These are phyloP conservation scores for Primulina eburnea DNA, from an alignment of 257 asterid species.

Conservation along the genomic window DNA sequence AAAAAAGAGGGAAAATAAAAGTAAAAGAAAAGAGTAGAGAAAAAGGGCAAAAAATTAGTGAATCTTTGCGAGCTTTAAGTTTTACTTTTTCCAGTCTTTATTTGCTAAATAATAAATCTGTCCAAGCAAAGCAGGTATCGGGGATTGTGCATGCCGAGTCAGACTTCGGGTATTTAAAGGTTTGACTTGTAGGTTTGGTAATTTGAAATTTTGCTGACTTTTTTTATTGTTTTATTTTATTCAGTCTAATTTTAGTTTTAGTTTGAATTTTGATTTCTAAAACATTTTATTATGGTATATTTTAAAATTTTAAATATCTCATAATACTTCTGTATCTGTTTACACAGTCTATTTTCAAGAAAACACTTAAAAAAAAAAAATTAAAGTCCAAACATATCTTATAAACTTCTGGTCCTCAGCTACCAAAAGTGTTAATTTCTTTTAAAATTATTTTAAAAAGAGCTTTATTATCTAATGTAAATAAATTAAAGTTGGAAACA, in stretches of 20 bases:
- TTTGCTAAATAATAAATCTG: constrained; percentile 24
- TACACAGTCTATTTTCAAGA: background rate
- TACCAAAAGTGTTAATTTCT: constrained; percentile 20
- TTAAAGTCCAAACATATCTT: background rate
- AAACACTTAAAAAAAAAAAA: background rate
- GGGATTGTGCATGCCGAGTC: constrained; percentile 25
- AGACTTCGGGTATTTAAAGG: constrained; percentile 30
- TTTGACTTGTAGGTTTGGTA: constrained; percentile 35
- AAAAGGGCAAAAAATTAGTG: constrained; percentile 18
- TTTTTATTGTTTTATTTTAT: too few relatives aligned
- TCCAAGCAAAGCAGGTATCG: constrained; percentile 37
- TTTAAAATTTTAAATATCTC: too few relatives aligned
- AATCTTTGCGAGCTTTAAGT: constrained; percentile 35
- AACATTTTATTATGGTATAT: too few relatives aligned
- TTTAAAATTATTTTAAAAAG: constrained; percentile 21
- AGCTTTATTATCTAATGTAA: constrained; percentile 29
- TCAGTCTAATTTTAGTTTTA: too few relatives aligned
- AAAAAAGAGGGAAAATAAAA: background rate
- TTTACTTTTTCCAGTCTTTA: constrained; percentile 27
- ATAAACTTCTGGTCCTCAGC: background rate
- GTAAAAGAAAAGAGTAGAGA: background rate
- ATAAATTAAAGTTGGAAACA: constrained; percentile 16
- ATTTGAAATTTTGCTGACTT: too few relatives aligned
- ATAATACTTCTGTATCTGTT: too few relatives aligned
- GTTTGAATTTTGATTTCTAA: background rate